Conservation (phyloP, 2,329 filamentous ascomycete genomes). For the Fonsecaea monophora region DNA sequence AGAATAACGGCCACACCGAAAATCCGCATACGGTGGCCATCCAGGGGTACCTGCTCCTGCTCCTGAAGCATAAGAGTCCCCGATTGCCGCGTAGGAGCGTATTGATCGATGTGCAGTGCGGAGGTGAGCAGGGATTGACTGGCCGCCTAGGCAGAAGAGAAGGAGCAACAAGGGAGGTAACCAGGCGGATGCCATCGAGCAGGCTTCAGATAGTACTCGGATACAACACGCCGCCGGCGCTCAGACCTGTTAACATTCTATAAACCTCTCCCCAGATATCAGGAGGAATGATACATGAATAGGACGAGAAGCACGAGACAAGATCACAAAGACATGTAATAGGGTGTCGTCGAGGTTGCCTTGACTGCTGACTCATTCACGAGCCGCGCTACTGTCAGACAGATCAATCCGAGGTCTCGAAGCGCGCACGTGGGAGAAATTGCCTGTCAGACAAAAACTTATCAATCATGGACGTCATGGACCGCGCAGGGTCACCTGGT, state of each 20-base stretch:
- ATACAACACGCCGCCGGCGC: constrained; percentile 1
- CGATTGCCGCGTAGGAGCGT: constrained; percentile 39
- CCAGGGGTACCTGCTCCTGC: constrained; percentile 39
- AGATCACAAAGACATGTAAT: background rate
- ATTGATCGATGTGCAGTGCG: background rate
- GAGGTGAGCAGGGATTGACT: background rate
- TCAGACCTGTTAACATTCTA: constrained; percentile 2
- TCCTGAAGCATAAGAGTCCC: constrained; percentile 43
- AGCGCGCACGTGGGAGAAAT: background rate
- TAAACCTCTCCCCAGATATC: background rate
- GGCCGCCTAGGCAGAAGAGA: constrained; percentile 1
- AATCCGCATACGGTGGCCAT: constrained; percentile 23
- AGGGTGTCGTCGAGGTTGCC: background rate
- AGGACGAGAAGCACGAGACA: background rate
- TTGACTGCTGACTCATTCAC: background rate
- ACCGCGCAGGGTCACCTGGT: no score
- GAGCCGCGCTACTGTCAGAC: background rate
- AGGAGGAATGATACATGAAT: background rate
- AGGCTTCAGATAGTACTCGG: background rate
- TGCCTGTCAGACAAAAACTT: background rate
- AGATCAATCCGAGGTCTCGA: background rate
- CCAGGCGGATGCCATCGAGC: constrained; percentile 9
- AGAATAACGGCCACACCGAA: constrained; percentile 39
- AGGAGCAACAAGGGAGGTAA: background rate
- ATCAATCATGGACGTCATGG: background rate